phyloP scores from a whole-genome alignment of 495 filamentous ascomycete genomes.

The Aspergillus ostianus region DNA sequence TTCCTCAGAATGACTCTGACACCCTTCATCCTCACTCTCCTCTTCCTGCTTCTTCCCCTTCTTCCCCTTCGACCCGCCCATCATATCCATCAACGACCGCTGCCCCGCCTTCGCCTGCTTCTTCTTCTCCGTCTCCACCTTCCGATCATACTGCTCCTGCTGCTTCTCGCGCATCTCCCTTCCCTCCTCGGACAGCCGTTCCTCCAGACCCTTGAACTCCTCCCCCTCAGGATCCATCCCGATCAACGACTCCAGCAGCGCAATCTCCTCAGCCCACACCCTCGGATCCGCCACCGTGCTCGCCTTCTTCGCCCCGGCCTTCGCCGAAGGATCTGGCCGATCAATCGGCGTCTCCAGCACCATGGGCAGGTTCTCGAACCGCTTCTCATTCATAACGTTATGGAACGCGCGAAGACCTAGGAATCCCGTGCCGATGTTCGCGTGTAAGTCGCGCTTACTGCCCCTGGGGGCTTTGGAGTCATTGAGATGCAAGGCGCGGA shows the following conservation, averaged over 20 bases:
- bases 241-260: constrained; percentile 83
- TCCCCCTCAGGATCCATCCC: constrained; percentile 71
- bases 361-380: constrained; percentile 80
- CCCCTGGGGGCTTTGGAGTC: constrained; percentile 85
- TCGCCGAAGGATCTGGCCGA: constrained; percentile 25
- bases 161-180: constrained; percentile 67
- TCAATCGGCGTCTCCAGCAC: constrained; percentile 94
- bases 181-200: constrained; percentile 65
- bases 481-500: constrained; percentile 87
- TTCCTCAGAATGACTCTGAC: constrained; percentile 18
- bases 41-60: constrained; percentile 8
- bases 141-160: constrained; percentile 72
- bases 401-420: constrained; percentile 87
- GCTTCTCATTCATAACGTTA: constrained; percentile 79
- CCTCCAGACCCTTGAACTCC: constrained; percentile 65
- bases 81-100: constrained; percentile 45
- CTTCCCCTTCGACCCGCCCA: constrained; percentile 24
- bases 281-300: constrained; percentile 61
- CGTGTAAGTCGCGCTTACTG: constrained; percentile 80
- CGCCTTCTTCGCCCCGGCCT: constrained; percentile 21
- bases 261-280: constrained; percentile 83
- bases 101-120: constrained; percentile 42
- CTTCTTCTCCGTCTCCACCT: constrained; percentile 58
- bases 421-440: constrained; percentile 93
- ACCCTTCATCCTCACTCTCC: constrained; percentile 23